A percentile compares a stretch with the other conserved stretches of the same genome.
phyloP scores from a whole-genome alignment of 139 green algal species.

The Picochlorum costavermella region DNA sequence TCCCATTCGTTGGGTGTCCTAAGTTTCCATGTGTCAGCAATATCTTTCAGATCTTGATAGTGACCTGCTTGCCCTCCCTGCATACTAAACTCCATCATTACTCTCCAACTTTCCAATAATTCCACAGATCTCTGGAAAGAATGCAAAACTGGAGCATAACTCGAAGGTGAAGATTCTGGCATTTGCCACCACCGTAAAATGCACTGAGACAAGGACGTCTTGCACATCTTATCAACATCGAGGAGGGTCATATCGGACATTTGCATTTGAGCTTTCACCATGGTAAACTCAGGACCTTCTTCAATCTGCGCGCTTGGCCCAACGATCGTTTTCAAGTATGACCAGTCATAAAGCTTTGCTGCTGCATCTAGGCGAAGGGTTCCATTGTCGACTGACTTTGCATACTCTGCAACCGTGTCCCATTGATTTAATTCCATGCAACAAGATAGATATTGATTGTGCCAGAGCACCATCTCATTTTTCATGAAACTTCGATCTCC shows the following conservation, averaged over 20 bases:
- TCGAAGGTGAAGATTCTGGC: constrained; percentile 60
- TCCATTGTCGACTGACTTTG: constrained; percentile 55
- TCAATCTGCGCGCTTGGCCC: constrained; percentile 53
- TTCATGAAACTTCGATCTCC: constrained; percentile 27
- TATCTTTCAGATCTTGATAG: constrained; percentile 70
- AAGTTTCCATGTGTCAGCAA: constrained; percentile 84
- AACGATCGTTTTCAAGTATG: constrained; percentile 50
- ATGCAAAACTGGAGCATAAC: constrained; percentile 60
- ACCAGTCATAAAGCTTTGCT: constrained; percentile 82
- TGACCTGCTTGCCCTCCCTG: constrained; percentile 28
- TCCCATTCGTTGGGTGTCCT: constrained; percentile 94
- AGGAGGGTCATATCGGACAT: constrained; percentile 61
- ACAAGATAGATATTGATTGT: constrained; percentile 76
- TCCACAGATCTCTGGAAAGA: constrained; percentile 81
- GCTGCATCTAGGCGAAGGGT: constrained; percentile 65
- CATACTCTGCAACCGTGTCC: constrained; percentile 82
- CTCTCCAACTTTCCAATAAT: constrained; percentile 72
- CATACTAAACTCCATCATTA: constrained; percentile 58
- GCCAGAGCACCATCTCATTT: constrained; percentile 70
- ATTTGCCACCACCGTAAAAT: constrained; percentile 83
- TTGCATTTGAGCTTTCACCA: constrained; percentile 62
- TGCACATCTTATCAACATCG: constrained; percentile 37
- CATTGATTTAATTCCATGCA: constrained; percentile 85
- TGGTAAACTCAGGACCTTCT: constrained; percentile 53
- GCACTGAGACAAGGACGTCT: constrained; percentile 41